phyloP scores from a whole-genome alignment of 23 red algal species.

The Chondrus crispus region DNA sequence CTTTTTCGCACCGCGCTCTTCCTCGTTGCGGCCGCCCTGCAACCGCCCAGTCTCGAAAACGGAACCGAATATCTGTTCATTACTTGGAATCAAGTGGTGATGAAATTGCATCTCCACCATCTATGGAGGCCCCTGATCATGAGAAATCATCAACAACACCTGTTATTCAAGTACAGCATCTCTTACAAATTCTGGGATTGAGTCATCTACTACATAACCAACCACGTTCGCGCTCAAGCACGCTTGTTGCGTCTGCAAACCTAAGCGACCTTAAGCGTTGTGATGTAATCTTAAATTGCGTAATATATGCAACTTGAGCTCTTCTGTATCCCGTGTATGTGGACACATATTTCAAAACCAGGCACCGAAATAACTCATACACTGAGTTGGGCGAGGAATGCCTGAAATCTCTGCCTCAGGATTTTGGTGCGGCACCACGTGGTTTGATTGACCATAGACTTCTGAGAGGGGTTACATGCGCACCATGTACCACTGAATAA shows the following conservation, averaged over 20 bases:
- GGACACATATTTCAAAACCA: background rate
- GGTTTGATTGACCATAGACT: background rate
- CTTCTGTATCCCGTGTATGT: background rate
- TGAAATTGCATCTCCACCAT: background rate
- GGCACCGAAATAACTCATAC: background rate
- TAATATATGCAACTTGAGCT: background rate
- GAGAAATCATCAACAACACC: background rate
- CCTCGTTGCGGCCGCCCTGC: background rate
- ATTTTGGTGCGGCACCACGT: background rate
- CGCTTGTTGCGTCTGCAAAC: background rate
- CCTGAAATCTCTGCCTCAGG: background rate
- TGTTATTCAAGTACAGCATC: background rate
- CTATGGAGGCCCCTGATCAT: background rate
- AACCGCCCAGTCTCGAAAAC: background rate
- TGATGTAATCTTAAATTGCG: background rate
- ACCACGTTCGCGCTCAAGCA: background rate
- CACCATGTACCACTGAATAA: background rate
- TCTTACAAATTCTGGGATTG: background rate
- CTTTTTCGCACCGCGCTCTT: background rate
- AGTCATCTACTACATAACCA: background rate
- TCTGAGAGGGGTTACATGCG: background rate
- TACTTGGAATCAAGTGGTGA: background rate
- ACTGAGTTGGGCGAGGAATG: background rate
- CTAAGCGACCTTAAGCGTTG: background rate
- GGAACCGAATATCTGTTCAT: background rate